Base-by-base conservation (phyloP, 208 protist species). In the Crithidia acanthocephali region DNA sequence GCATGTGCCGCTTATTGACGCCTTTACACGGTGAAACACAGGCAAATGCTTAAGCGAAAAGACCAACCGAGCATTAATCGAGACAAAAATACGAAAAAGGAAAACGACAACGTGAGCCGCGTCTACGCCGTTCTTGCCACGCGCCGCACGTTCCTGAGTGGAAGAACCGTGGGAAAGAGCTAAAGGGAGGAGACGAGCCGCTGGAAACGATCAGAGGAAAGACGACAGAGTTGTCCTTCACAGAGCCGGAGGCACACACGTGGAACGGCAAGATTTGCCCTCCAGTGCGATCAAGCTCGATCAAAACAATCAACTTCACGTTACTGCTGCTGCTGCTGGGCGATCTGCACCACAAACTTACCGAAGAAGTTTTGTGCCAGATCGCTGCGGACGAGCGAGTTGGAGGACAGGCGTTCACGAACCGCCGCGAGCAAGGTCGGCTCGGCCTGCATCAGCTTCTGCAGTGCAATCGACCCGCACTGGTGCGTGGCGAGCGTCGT, bases 261-360 rank as follows among this genome's bases (percentile, higher is more conserved):
- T n/a, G n/a, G n/a, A n/a, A n/a, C n/a, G n/a, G n/a, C n/a, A n/a
- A n/a, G n/a, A n/a, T n/a, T n/a, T n/a, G n/a, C n/a, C n/a, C n/a
- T n/a, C n/a, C n/a, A n/a, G n/a, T n/a, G n/a, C n/a, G n/a, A n/a
- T n/a, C n/a, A n/a, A n/a, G n/a, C n/a, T n/a, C n/a, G n/a, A n/a
- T n/a, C n/a, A n/a, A n/a, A n/a, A n/a, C n/a, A n/a, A n/a, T n/a
- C n/a, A n/a, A n/a, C n/a, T n/a, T n/a, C n/a, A n/a, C 16, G 15
- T 20, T 48, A 42, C 16, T 64, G 23, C 35, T 55, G 32, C 61
- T 64, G 55, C 53, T 74, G 67, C 57, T 73, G 62, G 28, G 85
- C 84, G 63, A 93, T 93, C 56, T 91, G 85, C 37, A 95, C 91
- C 22, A 95, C 86, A 79, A 93, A 96, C 71, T 94, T 93, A 42